Evolutionary conservation across 306 rosid genomes (phyloP).

Genomic region (Corylus americana): DNA sequence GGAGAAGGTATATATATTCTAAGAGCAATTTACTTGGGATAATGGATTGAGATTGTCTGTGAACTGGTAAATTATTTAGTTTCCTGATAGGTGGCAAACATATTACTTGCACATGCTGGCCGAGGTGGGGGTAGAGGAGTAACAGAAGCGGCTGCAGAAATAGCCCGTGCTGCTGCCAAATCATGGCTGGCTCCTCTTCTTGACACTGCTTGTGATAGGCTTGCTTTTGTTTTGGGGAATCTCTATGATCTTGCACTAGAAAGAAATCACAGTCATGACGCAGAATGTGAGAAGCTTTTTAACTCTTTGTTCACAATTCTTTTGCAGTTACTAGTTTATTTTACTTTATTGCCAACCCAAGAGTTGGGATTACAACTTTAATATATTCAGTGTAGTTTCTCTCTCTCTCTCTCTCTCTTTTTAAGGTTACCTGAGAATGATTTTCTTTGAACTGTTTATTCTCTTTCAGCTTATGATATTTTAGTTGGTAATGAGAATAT

Average conservation of each 20-base stretch:
- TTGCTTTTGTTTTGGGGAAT: slow-evolving; percentile 81
- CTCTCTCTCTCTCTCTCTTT: not conserved
- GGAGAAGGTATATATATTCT: slow-evolving; percentile 66
- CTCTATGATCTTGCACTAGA: slow-evolving; percentile 90
- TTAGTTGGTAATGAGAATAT: not conserved
- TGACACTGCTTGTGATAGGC: slow-evolving; percentile 94
- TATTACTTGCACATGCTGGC: slow-evolving; percentile 94
- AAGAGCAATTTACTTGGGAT: slow-evolving; percentile 5
- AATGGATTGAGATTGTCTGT: slow-evolving; percentile 10
- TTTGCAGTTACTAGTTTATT: not conserved
- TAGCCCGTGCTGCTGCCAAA: slow-evolving; percentile 94
- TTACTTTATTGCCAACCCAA: not conserved
- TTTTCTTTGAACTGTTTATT: too few relatives aligned
- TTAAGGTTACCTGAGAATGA: not conserved
- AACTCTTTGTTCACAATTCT: not conserved
- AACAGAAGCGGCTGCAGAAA: slow-evolving; percentile 97
- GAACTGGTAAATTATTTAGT: slow-evolving; percentile 18
- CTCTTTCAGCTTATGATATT: not conserved
- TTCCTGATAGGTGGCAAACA: slow-evolving; percentile 81
- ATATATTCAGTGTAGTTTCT: not conserved
- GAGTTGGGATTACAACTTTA: not conserved
- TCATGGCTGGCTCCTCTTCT: slow-evolving; percentile 99
- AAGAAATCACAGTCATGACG: slow-evolving; percentile 60
- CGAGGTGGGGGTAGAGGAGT: slow-evolving; percentile 85
- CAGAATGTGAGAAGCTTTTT: slow-evolving; percentile 58